Percentiles rank a stretch among this genome's conserved stretches.
phyloP scores from a whole-genome alignment of 2,329 filamentous ascomycete species.

The Microdochium bolleyi region DNA sequence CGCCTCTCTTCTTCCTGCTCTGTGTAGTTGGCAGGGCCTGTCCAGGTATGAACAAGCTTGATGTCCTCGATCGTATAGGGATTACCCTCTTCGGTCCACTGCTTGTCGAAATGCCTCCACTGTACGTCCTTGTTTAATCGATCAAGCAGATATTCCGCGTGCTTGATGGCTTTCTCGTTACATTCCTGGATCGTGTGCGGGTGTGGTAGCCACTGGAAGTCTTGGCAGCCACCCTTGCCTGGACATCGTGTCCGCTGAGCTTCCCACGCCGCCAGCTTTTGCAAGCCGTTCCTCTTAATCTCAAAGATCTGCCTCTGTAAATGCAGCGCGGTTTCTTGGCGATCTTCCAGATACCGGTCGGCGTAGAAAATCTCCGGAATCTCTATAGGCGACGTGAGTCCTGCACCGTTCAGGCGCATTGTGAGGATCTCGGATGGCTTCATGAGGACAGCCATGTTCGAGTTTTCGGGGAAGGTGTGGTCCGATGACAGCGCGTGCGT shows the following conservation, averaged over 20 bases:
- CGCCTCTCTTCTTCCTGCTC: constrained; percentile 21
- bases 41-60: constrained; percentile 27
- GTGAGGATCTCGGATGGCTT: constrained; percentile 41
- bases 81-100: constrained; percentile 6
- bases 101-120: constrained; percentile 14
- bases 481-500: constrained; percentile 28
- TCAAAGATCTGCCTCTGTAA: constrained; percentile 28
- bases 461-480: constrained; percentile 20
- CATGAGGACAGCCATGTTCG: constrained; percentile 34
- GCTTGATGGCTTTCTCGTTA: constrained; percentile 12
- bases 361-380: constrained; percentile 44
- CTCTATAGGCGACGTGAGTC: constrained; percentile 34
- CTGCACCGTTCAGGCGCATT: constrained; percentile 34
- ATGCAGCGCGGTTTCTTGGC: constrained; percentile 35
- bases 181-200: constrained; percentile 16
- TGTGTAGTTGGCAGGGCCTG: constrained; percentile 26
- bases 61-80: constrained; percentile 18
- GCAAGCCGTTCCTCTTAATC: constrained; percentile 13
- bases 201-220: constrained; percentile 10
- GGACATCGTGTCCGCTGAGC: constrained; percentile 10
- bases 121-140: constrained; percentile 14
- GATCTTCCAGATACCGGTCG: constrained; percentile 40
- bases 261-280: constrained; percentile 9
- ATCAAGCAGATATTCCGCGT: constrained; percentile 11
- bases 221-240: constrained; percentile 11